These are phyloP conservation scores for Acanthamoeba lenticulata DNA, from an alignment of 208 protist species.

Conservation along the genomic window DNA sequence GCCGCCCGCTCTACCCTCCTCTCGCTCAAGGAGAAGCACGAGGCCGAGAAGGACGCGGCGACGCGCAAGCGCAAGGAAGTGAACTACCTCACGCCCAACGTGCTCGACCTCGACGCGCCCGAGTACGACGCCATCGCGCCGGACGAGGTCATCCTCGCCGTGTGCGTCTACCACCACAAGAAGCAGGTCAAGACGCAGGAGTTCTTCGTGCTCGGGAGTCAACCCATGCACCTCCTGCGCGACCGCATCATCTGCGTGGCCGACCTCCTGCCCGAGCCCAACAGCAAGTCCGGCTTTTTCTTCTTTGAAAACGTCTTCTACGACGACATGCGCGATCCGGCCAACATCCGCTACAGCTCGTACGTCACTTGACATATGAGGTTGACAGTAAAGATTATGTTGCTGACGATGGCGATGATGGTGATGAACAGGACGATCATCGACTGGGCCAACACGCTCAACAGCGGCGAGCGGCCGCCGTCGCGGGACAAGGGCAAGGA, in stretches of 20 bases:
- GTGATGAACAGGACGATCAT: neutral
- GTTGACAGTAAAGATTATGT: neutral
- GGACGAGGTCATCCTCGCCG: conserved; percentile 31
- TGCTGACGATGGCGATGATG: neutral
- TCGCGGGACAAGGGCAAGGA: neutral
- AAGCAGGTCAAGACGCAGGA: conserved; percentile 35
- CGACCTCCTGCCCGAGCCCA: conserved; percentile 9
- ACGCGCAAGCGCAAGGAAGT: neutral
- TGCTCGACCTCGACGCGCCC: neutral
- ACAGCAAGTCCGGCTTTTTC: conserved; percentile 73
- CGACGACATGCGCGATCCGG: conserved; percentile 74
- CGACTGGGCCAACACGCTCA: neutral
- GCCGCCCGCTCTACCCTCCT: neutral
- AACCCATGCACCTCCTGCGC: conserved; percentile 75
- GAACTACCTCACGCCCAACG: conserved; percentile 58
- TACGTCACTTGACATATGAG: conserved; percentile 10
- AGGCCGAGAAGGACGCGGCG: neutral
- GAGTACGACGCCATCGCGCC: neutral
- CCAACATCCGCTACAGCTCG: conserved; percentile 75
- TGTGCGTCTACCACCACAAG: conserved; percentile 18
- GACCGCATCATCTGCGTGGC: conserved; percentile 80
- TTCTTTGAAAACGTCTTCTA: conserved; percentile 86
- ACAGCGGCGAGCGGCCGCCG: neutral
- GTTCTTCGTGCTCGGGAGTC: conserved; percentile 75
- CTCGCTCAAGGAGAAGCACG: neutral